Evolutionary conservation across 2,329 filamentous ascomycete species (phyloP).

Genomic region (Fusarium sp.): DNA sequence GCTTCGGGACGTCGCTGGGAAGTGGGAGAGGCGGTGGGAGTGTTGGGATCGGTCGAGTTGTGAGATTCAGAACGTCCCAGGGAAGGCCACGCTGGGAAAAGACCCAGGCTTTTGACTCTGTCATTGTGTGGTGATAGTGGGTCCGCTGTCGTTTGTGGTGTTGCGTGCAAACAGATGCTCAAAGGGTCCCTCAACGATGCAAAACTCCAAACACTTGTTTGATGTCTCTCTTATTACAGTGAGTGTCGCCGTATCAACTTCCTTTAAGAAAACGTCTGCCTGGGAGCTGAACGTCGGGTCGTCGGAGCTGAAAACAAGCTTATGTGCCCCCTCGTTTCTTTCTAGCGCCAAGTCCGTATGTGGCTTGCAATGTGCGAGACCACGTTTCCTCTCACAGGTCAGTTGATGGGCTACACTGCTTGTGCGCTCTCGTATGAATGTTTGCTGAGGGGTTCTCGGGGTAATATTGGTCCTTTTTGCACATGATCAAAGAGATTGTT

Average conservation of each 20-base stretch:
- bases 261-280: neutral
- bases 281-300: neutral
- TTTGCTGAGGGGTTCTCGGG: neutral
- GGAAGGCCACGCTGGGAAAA: conserved; percentile 46
- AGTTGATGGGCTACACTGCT: neutral
- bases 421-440: neutral
- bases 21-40: conserved; percentile 45
- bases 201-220: neutral
- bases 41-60: conserved; percentile 33
- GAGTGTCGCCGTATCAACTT: neutral
- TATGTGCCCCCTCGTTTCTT: neutral
- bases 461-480: neutral
- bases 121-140: conserved; percentile 4
- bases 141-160: neutral
- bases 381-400: conserved; percentile 1
- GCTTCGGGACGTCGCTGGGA: conserved; percentile 41
- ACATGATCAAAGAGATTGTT: neutral
- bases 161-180: neutral
- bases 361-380: conserved; percentile 3
- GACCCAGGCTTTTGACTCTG: conserved; percentile 43
- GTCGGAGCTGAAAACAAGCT: conserved; percentile 9
- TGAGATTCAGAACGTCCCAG: conserved; percentile 43
- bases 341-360: neutral
- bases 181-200: neutral
- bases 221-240: neutral